Percentiles rank a stretch among this genome's conserved stretches.
These are phyloP conservation scores for Russula sp. DNA, from an alignment of 768 basidiomycete genomes.

Conservation along the genomic window DNA sequence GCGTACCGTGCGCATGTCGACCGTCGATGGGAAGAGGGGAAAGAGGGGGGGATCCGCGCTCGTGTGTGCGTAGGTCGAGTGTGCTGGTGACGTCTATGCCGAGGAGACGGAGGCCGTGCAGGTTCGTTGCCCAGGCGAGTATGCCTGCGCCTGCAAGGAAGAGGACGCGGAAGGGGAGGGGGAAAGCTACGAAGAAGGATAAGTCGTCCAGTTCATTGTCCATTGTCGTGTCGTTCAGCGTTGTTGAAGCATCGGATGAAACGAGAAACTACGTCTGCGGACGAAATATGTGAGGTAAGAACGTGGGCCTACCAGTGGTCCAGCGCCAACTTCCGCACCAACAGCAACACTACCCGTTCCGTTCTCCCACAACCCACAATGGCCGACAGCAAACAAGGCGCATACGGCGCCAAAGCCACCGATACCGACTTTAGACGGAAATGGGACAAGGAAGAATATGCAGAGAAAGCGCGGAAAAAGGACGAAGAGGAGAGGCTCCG, in stretches of 20 bases:
- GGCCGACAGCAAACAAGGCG: constrained; percentile 22
- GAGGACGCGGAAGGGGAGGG: constrained; percentile 89
- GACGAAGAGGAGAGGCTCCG: constrained; percentile 32
- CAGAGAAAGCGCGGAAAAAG: constrained; percentile 36
- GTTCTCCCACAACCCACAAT: background rate
- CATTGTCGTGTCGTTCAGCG: constrained; percentile 13
- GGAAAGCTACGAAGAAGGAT: constrained; percentile 54
- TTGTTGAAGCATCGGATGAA: background rate
- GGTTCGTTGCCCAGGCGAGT: constrained; percentile 87
- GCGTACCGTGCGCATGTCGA: constrained; percentile 22
- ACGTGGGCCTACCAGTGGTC: too few relatives aligned
- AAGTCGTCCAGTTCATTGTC: constrained; percentile 33
- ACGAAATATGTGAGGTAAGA: too few relatives aligned
- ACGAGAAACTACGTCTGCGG: too few relatives aligned
- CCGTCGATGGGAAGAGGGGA: constrained; percentile 26
- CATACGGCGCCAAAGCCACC: constrained; percentile 18
- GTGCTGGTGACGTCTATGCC: constrained; percentile 68
- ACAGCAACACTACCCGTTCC: background rate
- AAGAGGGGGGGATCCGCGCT: constrained; percentile 11
- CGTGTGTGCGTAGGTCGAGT: constrained; percentile 46
- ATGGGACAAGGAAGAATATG: constrained; percentile 44
- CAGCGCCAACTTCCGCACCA: too few relatives aligned
- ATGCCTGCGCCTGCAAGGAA: constrained; percentile 72
- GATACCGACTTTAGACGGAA: constrained; percentile 30
- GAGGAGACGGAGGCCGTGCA: constrained; percentile 71